A percentile compares a stretch with the other conserved stretches of the same genome.
Conservation (phyloP, 768 basidiomycete species). For the Pleurotus tuoliensis region DNA sequence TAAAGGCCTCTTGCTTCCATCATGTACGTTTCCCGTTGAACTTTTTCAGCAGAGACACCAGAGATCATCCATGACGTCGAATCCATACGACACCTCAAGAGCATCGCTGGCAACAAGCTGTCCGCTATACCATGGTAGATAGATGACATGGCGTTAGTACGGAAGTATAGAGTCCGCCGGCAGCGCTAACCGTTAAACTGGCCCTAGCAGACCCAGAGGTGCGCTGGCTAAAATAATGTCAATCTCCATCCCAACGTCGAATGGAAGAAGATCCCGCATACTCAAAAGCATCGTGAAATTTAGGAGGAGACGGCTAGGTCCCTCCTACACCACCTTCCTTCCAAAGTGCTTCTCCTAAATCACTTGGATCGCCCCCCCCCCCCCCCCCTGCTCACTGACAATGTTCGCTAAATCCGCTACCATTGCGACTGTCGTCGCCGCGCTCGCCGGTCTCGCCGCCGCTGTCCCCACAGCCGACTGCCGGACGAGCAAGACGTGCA, state of each 20-base stretch:
- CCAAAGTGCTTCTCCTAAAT: conserved; percentile 1
- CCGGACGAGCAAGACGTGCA: neutral
- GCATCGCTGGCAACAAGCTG: too few relatives aligned
- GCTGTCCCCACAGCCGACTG: conserved; percentile 1
- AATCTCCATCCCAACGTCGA: neutral
- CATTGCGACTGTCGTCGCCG: neutral
- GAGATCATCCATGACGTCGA: too few relatives aligned
- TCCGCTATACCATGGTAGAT: too few relatives aligned
- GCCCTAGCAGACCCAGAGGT: neutral
- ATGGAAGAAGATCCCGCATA: conserved; percentile 1
- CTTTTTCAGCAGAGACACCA: too few relatives aligned
- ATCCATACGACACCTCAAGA: too few relatives aligned
- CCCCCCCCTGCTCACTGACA: neutral
- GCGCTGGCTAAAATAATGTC: conserved; percentile 5
- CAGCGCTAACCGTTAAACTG: too few relatives aligned
- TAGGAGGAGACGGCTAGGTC: neutral
- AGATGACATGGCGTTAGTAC: too few relatives aligned
- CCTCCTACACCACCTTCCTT: neutral
- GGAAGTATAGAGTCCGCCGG: too few relatives aligned
- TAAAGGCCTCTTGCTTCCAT: too few relatives aligned
- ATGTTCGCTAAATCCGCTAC: conserved; percentile 5
- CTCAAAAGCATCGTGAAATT: neutral
- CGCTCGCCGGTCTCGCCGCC: conserved; percentile 3
- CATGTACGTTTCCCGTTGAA: too few relatives aligned
- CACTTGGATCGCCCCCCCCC: neutral